These are phyloP conservation scores for Scutellaria barbata DNA, from an alignment of 257 asterid species.

Conservation along the genomic window DNA sequence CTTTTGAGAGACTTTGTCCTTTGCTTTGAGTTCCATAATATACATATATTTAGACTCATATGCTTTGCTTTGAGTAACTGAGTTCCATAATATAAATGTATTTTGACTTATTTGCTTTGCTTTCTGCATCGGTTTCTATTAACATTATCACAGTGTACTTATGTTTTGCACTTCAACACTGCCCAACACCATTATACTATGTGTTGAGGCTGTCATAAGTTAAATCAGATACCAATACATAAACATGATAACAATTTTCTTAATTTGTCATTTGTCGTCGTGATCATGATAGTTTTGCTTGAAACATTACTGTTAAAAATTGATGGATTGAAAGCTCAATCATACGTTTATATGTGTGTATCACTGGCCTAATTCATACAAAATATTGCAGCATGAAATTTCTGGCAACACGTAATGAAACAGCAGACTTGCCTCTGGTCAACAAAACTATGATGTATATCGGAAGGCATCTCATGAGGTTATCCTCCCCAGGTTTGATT, in stretches of 20 bases:
- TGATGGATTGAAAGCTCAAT: not conserved
- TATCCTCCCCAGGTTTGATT: slow-evolving; percentile 51
- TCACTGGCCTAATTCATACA: not conserved
- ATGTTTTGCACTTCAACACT: not conserved
- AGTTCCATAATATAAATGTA: not conserved
- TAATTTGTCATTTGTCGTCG: not conserved
- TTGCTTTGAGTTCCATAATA: not conserved
- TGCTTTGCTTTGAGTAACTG: not conserved
- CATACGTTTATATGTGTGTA: not conserved
- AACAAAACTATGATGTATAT: slow-evolving; percentile 82
- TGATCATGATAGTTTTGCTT: not conserved
- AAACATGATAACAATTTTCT: not conserved
- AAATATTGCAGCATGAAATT: slow-evolving; percentile 64
- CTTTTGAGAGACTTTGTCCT: not conserved
- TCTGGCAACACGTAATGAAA: slow-evolving; percentile 53
- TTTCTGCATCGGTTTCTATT: not conserved
- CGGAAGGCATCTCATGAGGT: slow-evolving; percentile 59
- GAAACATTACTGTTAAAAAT: not conserved
- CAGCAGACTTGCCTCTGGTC: slow-evolving; percentile 84
- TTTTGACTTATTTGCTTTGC: not conserved
- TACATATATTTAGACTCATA: not conserved
- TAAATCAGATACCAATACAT: not conserved
- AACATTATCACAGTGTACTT: not conserved
- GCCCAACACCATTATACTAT: not conserved
- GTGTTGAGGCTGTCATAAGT: not conserved